Base-by-base conservation (phyloP, 2,329 filamentous ascomycete genomes). In the Cladosporium sphaerospermum region DNA sequence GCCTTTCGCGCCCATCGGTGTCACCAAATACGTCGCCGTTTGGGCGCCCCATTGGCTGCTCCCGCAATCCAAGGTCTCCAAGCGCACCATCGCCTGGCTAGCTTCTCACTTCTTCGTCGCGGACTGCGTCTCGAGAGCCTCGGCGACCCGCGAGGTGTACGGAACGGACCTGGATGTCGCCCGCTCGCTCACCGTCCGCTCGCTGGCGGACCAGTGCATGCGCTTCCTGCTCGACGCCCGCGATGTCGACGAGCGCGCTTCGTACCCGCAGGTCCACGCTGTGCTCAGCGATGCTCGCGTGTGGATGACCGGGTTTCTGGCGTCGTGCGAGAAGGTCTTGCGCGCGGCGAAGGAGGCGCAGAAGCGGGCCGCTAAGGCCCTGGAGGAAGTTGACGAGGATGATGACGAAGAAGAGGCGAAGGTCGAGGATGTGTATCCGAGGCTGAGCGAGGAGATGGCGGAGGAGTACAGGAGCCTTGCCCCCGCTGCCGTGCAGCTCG, bases 41-140 rank as follows among this genome's bases (percentile, higher is more conserved):
- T 57, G 53, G 53, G 53, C 42, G 14, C 36, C 42, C 9, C 39
- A 46, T 3, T 54, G 45, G 47, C 45, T 56, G 8, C 19, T 41
- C 11, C 51, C 51, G 10, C 33, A 33, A 3, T 44, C 28, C 23
- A 32, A 34, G 11, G 11, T n/a, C 11, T 6, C 46, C 13, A 48
- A 52, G 14, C 37, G 42, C 19, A 52, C 52, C 13, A 11, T 5
- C 4, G 36, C 31, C 9, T 55, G 47, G 54, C 45, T 58, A 33
- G 41, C 32, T 9, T 31, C 45, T 9, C 37, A 45, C 9, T 11
- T 60, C 14, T 51, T 58, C 28, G 46, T 6, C 8, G 19, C 16
- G 9, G 14, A 14, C 13, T 11, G 41, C 2, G 31, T 57, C 2
- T 45, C 42, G 16, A 44, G 14, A 14, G 9, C 18, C 2, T 9